Conservation (phyloP, 176 grass and related monocot genomes). For the Avena atlantica region DNA sequence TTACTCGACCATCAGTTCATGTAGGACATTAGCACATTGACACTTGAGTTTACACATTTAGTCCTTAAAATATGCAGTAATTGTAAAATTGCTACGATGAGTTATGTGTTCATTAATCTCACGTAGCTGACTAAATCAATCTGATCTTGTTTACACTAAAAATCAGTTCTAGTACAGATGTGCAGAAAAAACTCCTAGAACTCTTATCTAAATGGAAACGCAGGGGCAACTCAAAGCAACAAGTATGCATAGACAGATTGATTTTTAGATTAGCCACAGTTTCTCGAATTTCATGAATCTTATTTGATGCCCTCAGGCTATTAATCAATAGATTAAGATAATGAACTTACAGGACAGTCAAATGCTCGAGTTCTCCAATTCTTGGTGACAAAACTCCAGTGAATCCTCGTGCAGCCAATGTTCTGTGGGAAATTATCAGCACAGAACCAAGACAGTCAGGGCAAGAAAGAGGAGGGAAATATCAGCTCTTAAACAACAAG, state of each 20-base stretch:
- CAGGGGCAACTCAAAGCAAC: background rate
- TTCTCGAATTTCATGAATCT: background rate
- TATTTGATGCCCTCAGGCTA: background rate
- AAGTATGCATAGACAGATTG: background rate
- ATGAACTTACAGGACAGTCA: constrained; percentile 88
- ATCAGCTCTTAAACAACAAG: background rate
- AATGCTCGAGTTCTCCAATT: constrained; percentile 85
- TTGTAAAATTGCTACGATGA: background rate
- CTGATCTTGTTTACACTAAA: background rate
- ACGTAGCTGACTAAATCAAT: background rate
- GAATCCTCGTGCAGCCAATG: constrained; percentile 94
- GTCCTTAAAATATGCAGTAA: background rate
- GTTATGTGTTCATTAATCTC: background rate
- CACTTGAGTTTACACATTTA: background rate
- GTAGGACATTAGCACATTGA: background rate
- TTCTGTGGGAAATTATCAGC: constrained; percentile 49
- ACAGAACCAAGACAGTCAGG: background rate
- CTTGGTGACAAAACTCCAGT: constrained; percentile 82
- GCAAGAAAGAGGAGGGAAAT: background rate
- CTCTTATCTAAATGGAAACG: background rate
- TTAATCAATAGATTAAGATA: background rate
- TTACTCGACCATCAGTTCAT: constrained; percentile 1
- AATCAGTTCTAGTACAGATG: background rate
- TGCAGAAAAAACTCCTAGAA: background rate
- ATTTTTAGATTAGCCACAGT: background rate